A percentile compares a stretch with the other conserved stretches of the same genome.
These are phyloP conservation scores for Penicillium waksmanii DNA, from an alignment of 495 filamentous ascomycete genomes.

Conservation along the genomic window DNA sequence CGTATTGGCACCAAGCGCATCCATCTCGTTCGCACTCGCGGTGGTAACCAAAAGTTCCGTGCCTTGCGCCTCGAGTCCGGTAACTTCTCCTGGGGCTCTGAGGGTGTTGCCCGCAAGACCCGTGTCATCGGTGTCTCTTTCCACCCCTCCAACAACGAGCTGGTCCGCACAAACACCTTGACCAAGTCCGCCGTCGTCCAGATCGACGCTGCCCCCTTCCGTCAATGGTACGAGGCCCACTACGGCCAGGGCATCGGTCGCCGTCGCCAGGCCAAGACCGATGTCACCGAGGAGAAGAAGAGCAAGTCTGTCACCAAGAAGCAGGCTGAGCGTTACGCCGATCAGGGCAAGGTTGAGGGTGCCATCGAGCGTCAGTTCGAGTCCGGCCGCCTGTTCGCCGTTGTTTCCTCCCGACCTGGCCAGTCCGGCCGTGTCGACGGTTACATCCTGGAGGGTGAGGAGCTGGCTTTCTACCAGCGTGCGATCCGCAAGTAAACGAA, in stretches of 20 bases:
- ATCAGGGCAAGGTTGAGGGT: conserved; percentile 86
- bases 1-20: conserved; percentile 98
- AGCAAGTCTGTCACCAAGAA: conserved; percentile 92
- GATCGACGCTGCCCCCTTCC: conserved; percentile 97
- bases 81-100: conserved; percentile 99
- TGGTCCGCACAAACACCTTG: conserved; percentile 99
- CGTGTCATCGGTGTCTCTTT: conserved; percentile 97
- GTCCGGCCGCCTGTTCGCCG: conserved; percentile 93
- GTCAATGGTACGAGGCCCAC: conserved; percentile 99
- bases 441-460: conserved; percentile 98
- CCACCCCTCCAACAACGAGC: conserved; percentile 99
- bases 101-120: conserved; percentile 96
- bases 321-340: conserved; percentile 82
- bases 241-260: conserved; percentile 89
- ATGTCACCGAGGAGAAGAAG: conserved; percentile 79
- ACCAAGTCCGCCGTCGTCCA: conserved; percentile 98
- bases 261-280: conserved; percentile 82
- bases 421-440: conserved; percentile 96
- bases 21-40: conserved; percentile 97
- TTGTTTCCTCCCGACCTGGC: conserved; percentile 87
- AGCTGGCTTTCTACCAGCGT: conserved; percentile 99
- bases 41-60: conserved; percentile 99
- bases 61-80: conserved; percentile 97
- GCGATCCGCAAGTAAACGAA: conserved; percentile 91
- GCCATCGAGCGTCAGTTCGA: conserved; percentile 98